Base-by-base conservation (phyloP, 2,329 filamentous ascomycete species). In the Plectosphaerella sp. region DNA sequence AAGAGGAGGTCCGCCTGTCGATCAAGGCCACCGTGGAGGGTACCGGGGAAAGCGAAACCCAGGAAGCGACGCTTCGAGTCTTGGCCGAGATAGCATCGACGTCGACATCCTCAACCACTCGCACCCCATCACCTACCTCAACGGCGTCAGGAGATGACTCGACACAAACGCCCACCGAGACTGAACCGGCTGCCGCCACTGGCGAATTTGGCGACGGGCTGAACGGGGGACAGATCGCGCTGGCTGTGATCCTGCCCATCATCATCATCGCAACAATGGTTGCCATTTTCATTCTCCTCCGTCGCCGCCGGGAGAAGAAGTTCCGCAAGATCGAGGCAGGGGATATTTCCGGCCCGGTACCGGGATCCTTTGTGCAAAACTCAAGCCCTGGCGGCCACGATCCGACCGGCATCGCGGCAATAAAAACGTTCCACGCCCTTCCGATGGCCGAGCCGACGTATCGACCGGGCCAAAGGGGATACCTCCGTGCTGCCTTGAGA, bases 31-130 rank as follows among this genome's bases (percentile, higher is more conserved):
- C 53, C 48, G 71, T 55, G 49, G 71, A 64, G 37, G 66, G 54
- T 39, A 64, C 68, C 0, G 61, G 57, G 10, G 54, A 66, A 7
- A 62, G 60, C 5, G 73, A 74, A 50, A 71, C 69, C 3, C 64
- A 74, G 47, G 58, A 61, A 5, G 57, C 78, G 16, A 58, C 64
- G 3, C 59, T 77, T 24, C 61, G 58, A 10, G 63, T 79, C 35
- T 57, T 68, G 5, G 58, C 66, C 5, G 59, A 55, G 4, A 57
- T 58, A 11, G 59, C 58, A 10, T 57, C 58, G 6, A 51, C 54
- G 14, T 55, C 53, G 14, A 52, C 45, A 10, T 43, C 54, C 14
- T 57, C 61, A 5, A 54, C 57, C 11, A 59, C 55, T 24, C 59
- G 62, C 14, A 59, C 61, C 12, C 59, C 64, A 2, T 59, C 61